Conservation (phyloP, 1,139 yeast species). For the Sugiyamaella xylanicola region DNA sequence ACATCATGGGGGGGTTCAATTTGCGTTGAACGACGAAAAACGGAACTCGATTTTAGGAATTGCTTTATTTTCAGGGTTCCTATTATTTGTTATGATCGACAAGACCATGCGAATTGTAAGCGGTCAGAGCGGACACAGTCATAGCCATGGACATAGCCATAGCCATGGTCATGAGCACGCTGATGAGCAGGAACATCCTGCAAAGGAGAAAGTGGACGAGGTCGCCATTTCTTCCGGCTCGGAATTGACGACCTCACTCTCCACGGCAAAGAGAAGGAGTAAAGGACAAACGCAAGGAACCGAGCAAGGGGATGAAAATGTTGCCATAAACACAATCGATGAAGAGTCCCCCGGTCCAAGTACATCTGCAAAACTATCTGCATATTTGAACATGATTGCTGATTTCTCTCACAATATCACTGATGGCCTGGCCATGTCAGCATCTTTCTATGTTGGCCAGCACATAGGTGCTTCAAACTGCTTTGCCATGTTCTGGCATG, state of each 20-base stretch:
- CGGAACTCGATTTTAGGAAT: slow-evolving; percentile 53
- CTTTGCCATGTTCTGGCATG: slow-evolving; percentile 67
- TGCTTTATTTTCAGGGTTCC: slow-evolving; percentile 58
- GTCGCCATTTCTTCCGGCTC: slow-evolving; percentile 20
- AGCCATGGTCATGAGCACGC: slow-evolving; percentile 49
- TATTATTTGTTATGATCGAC: slow-evolving; percentile 58
- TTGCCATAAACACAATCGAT: background rate
- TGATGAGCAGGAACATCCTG: no score
- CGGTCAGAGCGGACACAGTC: slow-evolving; percentile 40
- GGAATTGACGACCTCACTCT: slow-evolving; percentile 20
- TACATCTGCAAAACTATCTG: slow-evolving; percentile 47
- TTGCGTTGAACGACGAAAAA: slow-evolving; percentile 52
- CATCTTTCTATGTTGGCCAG: slow-evolving; percentile 61
- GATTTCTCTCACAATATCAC: slow-evolving; percentile 70
- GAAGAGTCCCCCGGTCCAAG: slow-evolving; percentile 1
- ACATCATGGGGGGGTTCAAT: slow-evolving; percentile 45
- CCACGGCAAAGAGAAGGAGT: slow-evolving; percentile 35
- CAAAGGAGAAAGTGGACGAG: slow-evolving; percentile 26
- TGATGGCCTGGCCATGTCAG: slow-evolving; percentile 69
- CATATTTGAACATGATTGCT: slow-evolving; percentile 62
- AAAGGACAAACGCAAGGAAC: slow-evolving; percentile 35
- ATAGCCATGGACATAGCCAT: slow-evolving; percentile 40
- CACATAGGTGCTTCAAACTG: slow-evolving; percentile 64
- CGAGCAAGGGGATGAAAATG: slow-evolving; percentile 26
- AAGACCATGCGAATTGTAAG: slow-evolving; percentile 55